Evolutionary conservation across 768 basidiomycete genomes (phyloP).

Genomic region (Xanthoconium purpureum): DNA sequence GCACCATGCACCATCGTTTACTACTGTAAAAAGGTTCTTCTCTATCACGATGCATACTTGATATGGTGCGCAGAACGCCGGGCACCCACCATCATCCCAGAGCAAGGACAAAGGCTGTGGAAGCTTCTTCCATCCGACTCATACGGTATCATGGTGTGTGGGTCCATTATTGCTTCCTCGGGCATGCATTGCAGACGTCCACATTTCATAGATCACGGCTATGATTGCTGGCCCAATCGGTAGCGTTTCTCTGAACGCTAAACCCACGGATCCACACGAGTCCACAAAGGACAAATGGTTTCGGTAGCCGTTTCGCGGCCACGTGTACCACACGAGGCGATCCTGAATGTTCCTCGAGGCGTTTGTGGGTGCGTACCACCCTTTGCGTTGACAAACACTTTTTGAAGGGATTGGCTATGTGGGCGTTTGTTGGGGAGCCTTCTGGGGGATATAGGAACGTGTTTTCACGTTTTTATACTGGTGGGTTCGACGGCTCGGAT

Average conservation of each 20-base stretch:
- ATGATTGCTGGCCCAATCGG: conserved; percentile 2
- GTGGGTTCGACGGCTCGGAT: background rate
- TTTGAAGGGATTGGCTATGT: conserved; percentile 1
- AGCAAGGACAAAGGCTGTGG: background rate
- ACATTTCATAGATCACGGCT: background rate
- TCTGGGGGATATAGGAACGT: background rate
- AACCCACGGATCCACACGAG: background rate
- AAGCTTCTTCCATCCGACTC: background rate
- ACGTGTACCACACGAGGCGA: conserved; percentile 23
- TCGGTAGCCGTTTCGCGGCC: background rate
- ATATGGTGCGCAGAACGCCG: background rate
- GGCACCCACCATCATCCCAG: background rate
- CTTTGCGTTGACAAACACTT: background rate
- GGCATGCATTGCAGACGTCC: conserved; percentile 2
- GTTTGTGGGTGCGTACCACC: conserved; percentile 4
- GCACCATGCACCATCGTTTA: too few relatives aligned
- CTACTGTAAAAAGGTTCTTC: too few relatives aligned
- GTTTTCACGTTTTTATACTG: background rate
- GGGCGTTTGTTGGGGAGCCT: background rate
- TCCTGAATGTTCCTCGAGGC: conserved; percentile 15
- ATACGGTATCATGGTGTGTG: too few relatives aligned
- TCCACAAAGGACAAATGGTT: background rate
- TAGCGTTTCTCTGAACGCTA: background rate
- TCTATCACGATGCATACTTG: background rate
- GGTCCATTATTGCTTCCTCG: conserved; percentile 10